These are phyloP conservation scores for Eimeria necatrix DNA, from an alignment of 169 alveolate genomes.

Conservation along the genomic window DNA sequence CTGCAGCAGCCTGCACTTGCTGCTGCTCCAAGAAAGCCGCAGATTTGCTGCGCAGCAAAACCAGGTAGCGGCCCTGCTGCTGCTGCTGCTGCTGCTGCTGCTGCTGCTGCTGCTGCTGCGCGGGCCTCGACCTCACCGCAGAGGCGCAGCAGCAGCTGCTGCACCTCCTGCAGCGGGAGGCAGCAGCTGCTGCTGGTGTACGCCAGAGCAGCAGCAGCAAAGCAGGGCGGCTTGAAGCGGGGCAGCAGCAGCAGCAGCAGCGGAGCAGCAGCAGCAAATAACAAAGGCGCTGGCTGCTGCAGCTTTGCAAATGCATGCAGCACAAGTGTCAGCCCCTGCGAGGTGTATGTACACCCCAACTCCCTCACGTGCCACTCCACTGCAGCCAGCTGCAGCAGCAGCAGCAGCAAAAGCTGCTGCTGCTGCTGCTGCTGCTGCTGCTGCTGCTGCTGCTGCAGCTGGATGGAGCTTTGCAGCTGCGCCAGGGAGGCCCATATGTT, in stretches of 20 bases:
- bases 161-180: constrained; percentile 46
- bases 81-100: constrained; percentile 8
- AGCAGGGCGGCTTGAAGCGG: not conserved
- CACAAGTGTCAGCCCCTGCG: constrained; percentile 47
- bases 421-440: constrained; percentile 28
- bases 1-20: constrained; percentile 51
- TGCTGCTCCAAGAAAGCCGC: constrained; percentile 12
- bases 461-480: constrained; percentile 12
- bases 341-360: constrained; percentile 23
- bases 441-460: not conserved
- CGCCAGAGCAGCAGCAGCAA: constrained; percentile 31
- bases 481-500: constrained; percentile 38
- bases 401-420: not conserved
- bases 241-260: constrained; percentile 51
- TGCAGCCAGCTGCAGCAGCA: constrained; percentile 15
- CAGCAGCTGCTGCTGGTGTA: constrained; percentile 48
- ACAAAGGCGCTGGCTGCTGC: constrained; percentile 21
- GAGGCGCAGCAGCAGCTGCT: constrained; percentile 16
- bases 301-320: constrained; percentile 4
- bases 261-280: constrained; percentile 42
- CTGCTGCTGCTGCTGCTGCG: constrained; percentile 21
- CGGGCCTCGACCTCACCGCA: constrained; percentile 32
- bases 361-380: not conserved
- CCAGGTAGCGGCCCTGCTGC: constrained; percentile 37
- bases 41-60: constrained; percentile 34